phyloP scores from a whole-genome alignment of 2,329 filamentous ascomycete species.

The Fusarium nanum region DNA sequence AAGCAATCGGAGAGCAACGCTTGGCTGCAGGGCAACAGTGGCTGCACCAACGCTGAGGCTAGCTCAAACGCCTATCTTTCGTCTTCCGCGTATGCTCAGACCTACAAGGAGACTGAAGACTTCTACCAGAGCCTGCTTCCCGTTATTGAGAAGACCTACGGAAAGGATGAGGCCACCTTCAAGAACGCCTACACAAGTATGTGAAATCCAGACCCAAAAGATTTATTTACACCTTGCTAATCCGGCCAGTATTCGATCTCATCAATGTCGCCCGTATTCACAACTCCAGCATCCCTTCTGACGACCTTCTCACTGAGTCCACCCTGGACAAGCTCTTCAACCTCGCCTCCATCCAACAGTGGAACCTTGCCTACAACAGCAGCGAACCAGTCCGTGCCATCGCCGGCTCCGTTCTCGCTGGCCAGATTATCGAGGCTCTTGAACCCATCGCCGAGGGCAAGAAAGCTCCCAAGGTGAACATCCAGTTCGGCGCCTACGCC shows the following conservation, averaged over 20 bases:
- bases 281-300: conserved; percentile 69
- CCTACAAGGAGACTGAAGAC: conserved; percentile 64
- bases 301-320: conserved; percentile 68
- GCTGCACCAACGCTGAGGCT: conserved; percentile 65
- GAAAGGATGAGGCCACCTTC: conserved; percentile 60
- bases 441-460: conserved; percentile 61
- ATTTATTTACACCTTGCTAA: conserved; percentile 5
- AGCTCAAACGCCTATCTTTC: conserved; percentile 67
- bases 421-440: conserved; percentile 65
- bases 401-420: conserved; percentile 67
- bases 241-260: conserved; percentile 65
- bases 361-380: conserved; percentile 82
- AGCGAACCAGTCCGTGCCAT: conserved; percentile 74
- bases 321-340: conserved; percentile 72
- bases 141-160: conserved; percentile 65
- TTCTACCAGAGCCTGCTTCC: conserved; percentile 69
- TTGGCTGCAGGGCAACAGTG: conserved; percentile 70
- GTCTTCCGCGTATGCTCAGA: conserved; percentile 59
- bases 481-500: conserved; percentile 71
- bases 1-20: conserved; percentile 66
- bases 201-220: conserved; percentile 58
- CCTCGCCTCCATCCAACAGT: conserved; percentile 86
- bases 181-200: conserved; percentile 72
- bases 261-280: conserved; percentile 71
- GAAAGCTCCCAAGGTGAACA: conserved; percentile 56